Base-by-base conservation (phyloP, 2,329 filamentous ascomycete species). In the Elsinoe perseae region DNA sequence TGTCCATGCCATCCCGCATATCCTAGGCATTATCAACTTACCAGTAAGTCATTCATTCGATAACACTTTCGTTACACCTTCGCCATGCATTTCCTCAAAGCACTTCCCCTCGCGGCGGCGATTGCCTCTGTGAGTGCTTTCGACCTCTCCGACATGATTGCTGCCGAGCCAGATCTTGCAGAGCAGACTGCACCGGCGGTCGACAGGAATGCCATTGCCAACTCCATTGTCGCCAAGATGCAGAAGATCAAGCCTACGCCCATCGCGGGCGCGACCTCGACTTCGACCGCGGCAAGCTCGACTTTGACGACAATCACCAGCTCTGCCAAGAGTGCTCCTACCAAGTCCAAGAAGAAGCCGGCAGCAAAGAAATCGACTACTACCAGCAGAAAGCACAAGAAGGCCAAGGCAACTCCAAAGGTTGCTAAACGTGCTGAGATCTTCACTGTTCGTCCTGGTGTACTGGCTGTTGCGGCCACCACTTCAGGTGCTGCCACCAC, bases 141-240 rank as follows among this genome's bases (percentile, higher is more conserved):
- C 34, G 60, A 65, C 40, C 57, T 65, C 27, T 59, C 56, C 18
- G 57, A 40, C 32, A 55, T 64, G 27, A 50, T 60, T 28, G 46
- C 56, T 54, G 48, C 54, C 27, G 52, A 53, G 57, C 32, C 59
- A 1, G 25, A 50, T 12, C 52, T 34, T 30, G 52, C 32, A 28
- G 36, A 30, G 54, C 34, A 57, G 16, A 18, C 44, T 18, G 16
- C 10, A 23, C n/a, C 25, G 14, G 21, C 40, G 8, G 21, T 50
- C 3, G 18, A 50, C 25, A 50, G 44, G 18, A 7, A 27, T n/a
- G 23, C 28, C 9, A 30, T 50, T 8, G 44, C 44, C 21, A 32
- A 50, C 7, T 50, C 44, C n/a, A 50, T 50, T 27, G 44, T 50
- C 21, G 20, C 44, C 16, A 32, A 30, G 44, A 18, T 50, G 23